Evolutionary conservation across 129 eudicot species (phyloP).

Genomic region (Ambrosia trifida): DNA sequence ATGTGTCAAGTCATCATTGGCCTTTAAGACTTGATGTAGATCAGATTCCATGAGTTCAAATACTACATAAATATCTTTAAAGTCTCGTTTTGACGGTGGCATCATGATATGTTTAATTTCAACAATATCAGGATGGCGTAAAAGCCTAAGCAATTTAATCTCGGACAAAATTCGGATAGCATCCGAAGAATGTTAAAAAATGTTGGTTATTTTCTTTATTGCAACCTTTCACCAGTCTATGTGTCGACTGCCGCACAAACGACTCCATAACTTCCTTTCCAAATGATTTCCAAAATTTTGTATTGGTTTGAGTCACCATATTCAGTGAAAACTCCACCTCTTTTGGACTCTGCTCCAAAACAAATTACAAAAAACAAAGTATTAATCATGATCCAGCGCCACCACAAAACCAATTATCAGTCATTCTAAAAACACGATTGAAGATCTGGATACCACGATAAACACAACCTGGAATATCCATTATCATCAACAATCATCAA

Average conservation of each 20-base stretch:
- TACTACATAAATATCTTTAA: constrained; percentile 41
- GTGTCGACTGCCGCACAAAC: constrained; percentile 47
- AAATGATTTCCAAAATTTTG: constrained; percentile 36
- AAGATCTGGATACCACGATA: too few species aligned
- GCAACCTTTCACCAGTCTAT: constrained; percentile 37
- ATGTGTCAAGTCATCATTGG: constrained; percentile 40
- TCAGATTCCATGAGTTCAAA: constrained; percentile 46
- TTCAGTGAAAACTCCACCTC: constrained; percentile 39
- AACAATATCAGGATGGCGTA: constrained; percentile 48
- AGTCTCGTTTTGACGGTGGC: constrained; percentile 43
- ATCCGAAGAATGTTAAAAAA: constrained; percentile 37
- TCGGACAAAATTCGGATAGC: constrained; percentile 44
- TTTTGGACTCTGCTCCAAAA: constrained; percentile 20
- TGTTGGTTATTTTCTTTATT: constrained; percentile 40
- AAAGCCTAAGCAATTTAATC: constrained; percentile 41
- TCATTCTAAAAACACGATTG: too few species aligned
- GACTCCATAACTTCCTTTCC: constrained; percentile 45
- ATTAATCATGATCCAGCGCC: too few species aligned
- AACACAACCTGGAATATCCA: too few species aligned
- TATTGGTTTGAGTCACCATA: constrained; percentile 37
- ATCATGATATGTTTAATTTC: constrained; percentile 37
- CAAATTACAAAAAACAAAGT: not conserved
- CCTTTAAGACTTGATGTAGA: constrained; percentile 42
- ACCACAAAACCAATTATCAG: too few species aligned
- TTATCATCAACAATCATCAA: too few species aligned